Base-by-base conservation (phyloP, 495 filamentous ascomycete species). In the Daldinia bambusicola region DNA sequence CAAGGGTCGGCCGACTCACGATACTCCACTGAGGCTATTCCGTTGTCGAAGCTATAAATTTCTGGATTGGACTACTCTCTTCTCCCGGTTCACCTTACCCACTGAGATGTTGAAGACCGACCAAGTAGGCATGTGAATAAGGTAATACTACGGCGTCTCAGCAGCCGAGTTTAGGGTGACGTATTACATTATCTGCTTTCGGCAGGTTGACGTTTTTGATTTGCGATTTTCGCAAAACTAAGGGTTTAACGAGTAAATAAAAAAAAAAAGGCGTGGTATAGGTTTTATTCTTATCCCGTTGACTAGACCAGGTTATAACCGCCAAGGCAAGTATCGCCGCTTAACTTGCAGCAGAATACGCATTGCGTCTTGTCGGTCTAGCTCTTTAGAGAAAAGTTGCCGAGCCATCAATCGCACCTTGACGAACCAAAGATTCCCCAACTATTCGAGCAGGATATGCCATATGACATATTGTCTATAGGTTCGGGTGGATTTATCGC, bases 71-170 rank as follows among this genome's bases (percentile, higher is more conserved):
- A 14, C 0, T 45, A n/a, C 41, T n/a, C 16, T 16, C 16, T 45
- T 16, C 7, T n/a, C 16, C 41, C 41, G 41, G 16, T 52, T 52
- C 22, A 52, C 48, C 48, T 30, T 45, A 45, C 41, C 16, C 16
- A 48, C 16, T 48, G 18, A 2, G 43, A 48, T 16, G 50, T 52
- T 32, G 26, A 16, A 52, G 34, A 57, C 36, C 52, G 30, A 16
- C 16, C 20, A n/a, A 2, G 6, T 31, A 32, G 30, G 30, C 40
- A 31, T 57, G 34, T 18, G 55, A 57, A 57, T 38, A 34, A 10
- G 10, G 55, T 37, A 57, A 57, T 37, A 37, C 55, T 34, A 34
- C n/a, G 55, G 55, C 18, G 13, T 57, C 32, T 57, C 14, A 38
- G 34, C 16, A 45, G 18, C 41, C n/a, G 41, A 16, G 16, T 16